phyloP scores from a whole-genome alignment of 345 rosid genomes.

The Melastoma malabathricum region DNA sequence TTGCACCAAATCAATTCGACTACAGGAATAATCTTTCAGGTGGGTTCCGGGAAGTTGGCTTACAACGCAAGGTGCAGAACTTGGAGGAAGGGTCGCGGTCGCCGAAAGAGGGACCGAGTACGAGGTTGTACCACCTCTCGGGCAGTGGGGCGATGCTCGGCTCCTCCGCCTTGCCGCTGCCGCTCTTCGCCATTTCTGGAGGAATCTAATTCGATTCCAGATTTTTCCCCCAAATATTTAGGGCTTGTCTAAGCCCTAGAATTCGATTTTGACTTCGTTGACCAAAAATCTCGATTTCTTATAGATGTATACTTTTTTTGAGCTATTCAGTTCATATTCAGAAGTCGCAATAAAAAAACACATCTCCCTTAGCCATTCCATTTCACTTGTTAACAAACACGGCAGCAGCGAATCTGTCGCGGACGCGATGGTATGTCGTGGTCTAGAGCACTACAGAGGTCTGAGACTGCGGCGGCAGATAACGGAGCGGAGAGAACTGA shows the following conservation, averaged over 20 bases:
- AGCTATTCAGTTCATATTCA: no score
- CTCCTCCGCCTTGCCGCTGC: constrained; percentile 30
- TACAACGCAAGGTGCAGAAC: constrained; percentile 71
- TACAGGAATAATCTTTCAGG: not conserved
- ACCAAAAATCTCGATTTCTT: no score
- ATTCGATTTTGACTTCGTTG: not conserved
- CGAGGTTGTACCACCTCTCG: constrained; percentile 54
- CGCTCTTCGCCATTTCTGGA: constrained; percentile 1
- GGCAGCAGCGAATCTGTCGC: no score
- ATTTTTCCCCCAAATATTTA: not conserved
- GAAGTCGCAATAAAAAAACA: no score
- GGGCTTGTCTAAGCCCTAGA: not conserved
- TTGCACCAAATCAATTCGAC: not conserved
- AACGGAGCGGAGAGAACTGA: no score
- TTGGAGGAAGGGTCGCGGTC: constrained; percentile 25
- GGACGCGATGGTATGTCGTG: no score
- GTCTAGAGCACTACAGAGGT: no score
- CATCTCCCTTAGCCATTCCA: no score
- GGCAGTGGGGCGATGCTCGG: constrained; percentile 49
- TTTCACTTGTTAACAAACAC: no score
- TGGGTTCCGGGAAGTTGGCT: not conserved
- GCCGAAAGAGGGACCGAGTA: constrained; percentile 52
- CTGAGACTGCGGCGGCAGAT: no score
- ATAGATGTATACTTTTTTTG: no score
- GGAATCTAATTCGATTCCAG: no score